Evolutionary conservation across 2,329 filamentous ascomycete genomes (phyloP), one percentile per base, ranked within the genome.

Genomic region (Cercospora beticola): DNA sequence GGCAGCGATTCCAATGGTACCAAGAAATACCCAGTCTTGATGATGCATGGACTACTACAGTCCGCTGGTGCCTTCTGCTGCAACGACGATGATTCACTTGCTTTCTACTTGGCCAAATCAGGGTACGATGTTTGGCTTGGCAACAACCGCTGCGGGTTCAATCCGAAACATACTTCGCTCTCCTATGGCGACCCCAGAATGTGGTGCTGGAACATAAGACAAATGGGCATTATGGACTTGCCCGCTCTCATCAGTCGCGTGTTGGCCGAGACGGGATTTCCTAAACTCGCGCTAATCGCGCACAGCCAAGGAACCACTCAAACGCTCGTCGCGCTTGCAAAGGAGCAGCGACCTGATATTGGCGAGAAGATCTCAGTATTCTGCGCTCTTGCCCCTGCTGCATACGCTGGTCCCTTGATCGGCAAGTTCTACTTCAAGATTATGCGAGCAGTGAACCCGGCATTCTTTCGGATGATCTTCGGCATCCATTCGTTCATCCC

Each of bases 121-220:
- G 94, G 94, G 1, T 97, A 93, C 79, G 94, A 98, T 78, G 92
- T 98, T 46, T 98, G 94, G 94, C 85, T 97, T 16, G 94, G 94
- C 4, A 97, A 97, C 81, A 97, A 97, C 77, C 87, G 94, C 21
- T 97, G 93, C 76, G 94, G 94, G 1, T 93, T 95, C 79, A 83
- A 86, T 0, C 94, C 94, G 0, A 87, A 89, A 71, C 94, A 98
- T 77, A 86, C 85, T 2, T 81, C 89, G 23, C 86, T 97, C 46
- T 81, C 87, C 2, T 89, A 91, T 72, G 82, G 83, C 3, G 94
- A 98, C 76, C 94, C 94, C 1, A 87, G 93, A 31, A 96, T 97
- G 92, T 97, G 94, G 94, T 89, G 90, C 49, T 98, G 94, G 94
- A 97, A 97, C 73, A 96, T 97, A 65, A 88, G 92, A 0, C 92